phyloP scores from a whole-genome alignment of 176 grass and related monocot species.

The Alloteropsis semialata region DNA sequence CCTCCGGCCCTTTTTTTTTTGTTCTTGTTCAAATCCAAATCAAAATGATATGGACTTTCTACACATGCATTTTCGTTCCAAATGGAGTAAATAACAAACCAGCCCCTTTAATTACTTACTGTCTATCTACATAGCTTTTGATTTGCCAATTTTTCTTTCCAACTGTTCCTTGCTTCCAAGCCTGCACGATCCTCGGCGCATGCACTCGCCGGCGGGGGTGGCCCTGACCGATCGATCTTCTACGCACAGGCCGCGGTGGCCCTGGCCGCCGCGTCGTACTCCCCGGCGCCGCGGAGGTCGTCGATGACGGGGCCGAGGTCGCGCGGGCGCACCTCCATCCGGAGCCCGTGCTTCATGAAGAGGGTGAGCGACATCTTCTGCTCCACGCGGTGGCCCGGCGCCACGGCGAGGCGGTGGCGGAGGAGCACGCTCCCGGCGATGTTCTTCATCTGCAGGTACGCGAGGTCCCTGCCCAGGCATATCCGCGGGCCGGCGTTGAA shows the following conservation, averaged over 20 bases:
- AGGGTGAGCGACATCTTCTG: slow-evolving; percentile 99
- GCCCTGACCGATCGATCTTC: background rate
- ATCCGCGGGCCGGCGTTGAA: slow-evolving; percentile 94
- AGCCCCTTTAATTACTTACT: slow-evolving; percentile 23
- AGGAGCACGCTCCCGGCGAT: slow-evolving; percentile 84
- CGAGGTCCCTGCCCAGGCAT: slow-evolving; percentile 96
- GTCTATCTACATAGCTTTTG: slow-evolving; percentile 36
- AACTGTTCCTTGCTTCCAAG: background rate
- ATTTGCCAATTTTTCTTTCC: slow-evolving; percentile 1
- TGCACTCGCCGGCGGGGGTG: background rate
- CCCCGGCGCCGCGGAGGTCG: slow-evolving; percentile 27
- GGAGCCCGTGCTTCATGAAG: slow-evolving; percentile 95
- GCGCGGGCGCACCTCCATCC: slow-evolving; percentile 64
- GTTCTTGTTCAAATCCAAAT: slow-evolving; percentile 1
- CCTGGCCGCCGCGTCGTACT: background rate
- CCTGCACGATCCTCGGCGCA: background rate
- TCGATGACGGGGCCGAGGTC: slow-evolving; percentile 45
- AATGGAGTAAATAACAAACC: background rate
- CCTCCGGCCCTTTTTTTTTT: background rate
- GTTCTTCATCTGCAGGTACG: slow-evolving; percentile 99
- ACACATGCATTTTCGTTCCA: background rate
- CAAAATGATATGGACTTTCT: slow-evolving; percentile 22
- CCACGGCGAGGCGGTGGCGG: slow-evolving; percentile 65
- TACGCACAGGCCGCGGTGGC: slow-evolving; percentile 40
- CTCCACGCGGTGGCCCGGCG: slow-evolving; percentile 75